Base-by-base conservation (phyloP, 495 filamentous ascomycete species). In the Hypoxylon lienhwacheense region DNA sequence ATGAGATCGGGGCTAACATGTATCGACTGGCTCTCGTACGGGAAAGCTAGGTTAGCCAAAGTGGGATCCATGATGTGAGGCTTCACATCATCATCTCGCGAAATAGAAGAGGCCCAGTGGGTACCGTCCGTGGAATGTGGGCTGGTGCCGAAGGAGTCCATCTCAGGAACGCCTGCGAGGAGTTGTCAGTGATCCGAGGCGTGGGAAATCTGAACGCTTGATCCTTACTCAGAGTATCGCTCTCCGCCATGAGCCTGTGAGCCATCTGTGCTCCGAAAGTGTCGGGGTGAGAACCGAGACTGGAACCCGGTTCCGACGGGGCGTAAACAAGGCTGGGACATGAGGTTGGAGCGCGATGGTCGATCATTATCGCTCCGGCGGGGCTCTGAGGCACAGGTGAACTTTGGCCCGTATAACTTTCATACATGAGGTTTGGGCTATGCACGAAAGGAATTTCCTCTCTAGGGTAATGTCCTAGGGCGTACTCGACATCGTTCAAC, bases 401-500 rank as follows among this genome's bases (percentile, higher is more conserved):
- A 53, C 66, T 73, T 19, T 78, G 74, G 36, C 61, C 60, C 7
- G 73, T 73, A 50, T 67, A 81, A 61, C 59, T 72, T 21, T 79
- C 77, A 59, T 81, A 82, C 40, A 79, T 69, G 35, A 77, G 67
- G 2, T 70, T 69, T 6, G 79, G 77, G 67, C 79, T 81, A 54
- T 77, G 71, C 17, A 78, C 65, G 42, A 71, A 81, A 5, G 72
- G 63, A 3, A 78, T 57, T 26, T 82, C 78, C 21, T 81, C 76
- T 56, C 76, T 64, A 1, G 66, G 67, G 61, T 77, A 82, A 3
- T 77, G 75, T 35, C 66, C 68, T 33, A 67, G 16, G 44, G 75
- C 72, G 57, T 81, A 82, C 59, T 82, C 77, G 37, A 77, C 70
- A 10, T 81, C 78, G 55, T 75, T 80, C 35, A 82, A 70, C 3